Conservation (phyloP, 352 stramenopile species). For the Paralagenidium karlingii region DNA sequence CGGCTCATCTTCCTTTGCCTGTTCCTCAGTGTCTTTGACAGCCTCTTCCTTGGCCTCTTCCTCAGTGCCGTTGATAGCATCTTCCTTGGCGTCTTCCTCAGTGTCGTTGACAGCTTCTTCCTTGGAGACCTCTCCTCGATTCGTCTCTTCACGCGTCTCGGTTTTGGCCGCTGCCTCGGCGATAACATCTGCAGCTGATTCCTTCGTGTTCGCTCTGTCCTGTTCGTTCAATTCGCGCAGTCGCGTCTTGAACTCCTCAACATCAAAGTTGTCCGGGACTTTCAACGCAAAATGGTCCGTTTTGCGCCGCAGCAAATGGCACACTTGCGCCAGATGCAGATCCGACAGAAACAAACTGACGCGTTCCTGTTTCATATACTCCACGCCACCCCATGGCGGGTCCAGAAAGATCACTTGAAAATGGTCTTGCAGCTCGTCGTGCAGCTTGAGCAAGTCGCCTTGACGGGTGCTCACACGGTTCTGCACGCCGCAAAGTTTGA, state of each 20-base stretch:
- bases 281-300: slow-evolving; percentile 63
- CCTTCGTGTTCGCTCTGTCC: no score
- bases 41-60: no score
- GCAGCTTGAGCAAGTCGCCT: slow-evolving; percentile 62
- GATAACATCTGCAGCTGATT: no score
- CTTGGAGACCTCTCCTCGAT: no score
- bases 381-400: slow-evolving; percentile 65
- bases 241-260: slow-evolving; percentile 44
- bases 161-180: no score
- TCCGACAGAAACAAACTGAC: slow-evolving; percentile 61
- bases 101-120: no score
- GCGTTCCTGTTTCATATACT: slow-evolving; percentile 62
- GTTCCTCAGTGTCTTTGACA: no score
- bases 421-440: slow-evolving; percentile 51
- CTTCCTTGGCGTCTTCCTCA: no score
- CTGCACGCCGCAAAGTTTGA: slow-evolving; percentile 37
- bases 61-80: no score
- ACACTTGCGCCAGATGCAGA: slow-evolving; percentile 50
- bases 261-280: slow-evolving; percentile 73
- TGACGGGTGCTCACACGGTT: slow-evolving; percentile 46
- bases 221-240: no score
- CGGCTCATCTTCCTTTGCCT: no score
- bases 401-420: slow-evolving; percentile 81
- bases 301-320: slow-evolving; percentile 21
- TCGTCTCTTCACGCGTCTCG: no score